Conservation (phyloP, 768 basidiomycete species). For the Russula compacta region DNA sequence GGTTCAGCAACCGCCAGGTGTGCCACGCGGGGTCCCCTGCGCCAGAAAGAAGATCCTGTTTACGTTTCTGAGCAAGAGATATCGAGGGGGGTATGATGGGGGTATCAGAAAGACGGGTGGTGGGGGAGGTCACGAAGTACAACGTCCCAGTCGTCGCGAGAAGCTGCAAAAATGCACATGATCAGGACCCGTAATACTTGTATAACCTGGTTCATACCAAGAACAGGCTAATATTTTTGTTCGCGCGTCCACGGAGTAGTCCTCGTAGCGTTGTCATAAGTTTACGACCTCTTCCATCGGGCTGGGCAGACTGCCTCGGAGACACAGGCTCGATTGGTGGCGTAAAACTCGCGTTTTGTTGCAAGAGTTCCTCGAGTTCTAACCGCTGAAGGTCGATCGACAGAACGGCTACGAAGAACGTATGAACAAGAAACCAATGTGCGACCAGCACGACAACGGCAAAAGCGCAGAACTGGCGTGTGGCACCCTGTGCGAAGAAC, state of each 20-base stretch:
- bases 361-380: conserved; percentile 83
- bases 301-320: conserved; percentile 13
- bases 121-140: conserved; percentile 60
- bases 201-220: conserved; percentile 39
- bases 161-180: conserved; percentile 39
- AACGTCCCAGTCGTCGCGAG: conserved; percentile 67
- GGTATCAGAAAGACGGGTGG: conserved; percentile 24
- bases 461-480: conserved; percentile 89
- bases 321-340: conserved; percentile 32
- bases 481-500: conserved; percentile 65
- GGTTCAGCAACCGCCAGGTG: conserved; percentile 75
- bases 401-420: conserved; percentile 89
- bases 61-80: conserved; percentile 11
- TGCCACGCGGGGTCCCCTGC: conserved; percentile 43
- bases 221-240: conserved; percentile 72
- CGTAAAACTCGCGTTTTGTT: conserved; percentile 53
- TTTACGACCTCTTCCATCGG: conserved; percentile 38
- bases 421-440: conserved; percentile 96
- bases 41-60: conserved; percentile 14
- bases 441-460: conserved; percentile 91
- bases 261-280: conserved; percentile 34
- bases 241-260: conserved; percentile 55
- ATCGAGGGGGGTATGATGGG: conserved; percentile 7
- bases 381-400: conserved; percentile 94
- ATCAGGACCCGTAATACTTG: neutral